Conservation (phyloP, 345 rosid genomes). For the Salix suchowensis region DNA sequence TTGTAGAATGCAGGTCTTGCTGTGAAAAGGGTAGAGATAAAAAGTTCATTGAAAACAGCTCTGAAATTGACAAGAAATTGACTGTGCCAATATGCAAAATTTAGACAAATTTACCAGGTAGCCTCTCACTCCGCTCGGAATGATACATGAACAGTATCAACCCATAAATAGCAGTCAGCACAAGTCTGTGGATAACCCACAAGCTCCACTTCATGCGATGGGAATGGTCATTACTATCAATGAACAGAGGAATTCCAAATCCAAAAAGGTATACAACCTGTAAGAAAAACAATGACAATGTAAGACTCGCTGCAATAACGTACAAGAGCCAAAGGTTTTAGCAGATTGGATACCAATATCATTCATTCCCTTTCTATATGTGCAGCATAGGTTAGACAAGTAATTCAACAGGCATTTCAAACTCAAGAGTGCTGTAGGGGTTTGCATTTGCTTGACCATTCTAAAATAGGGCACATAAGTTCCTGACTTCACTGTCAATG, state of each 20-base stretch:
- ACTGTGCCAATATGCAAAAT: neutral
- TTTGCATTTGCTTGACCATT: neutral
- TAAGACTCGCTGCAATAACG: neutral
- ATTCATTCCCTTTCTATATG: neutral
- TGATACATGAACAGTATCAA: constrained; percentile 65
- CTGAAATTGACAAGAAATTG: neutral
- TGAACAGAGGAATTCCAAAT: constrained; percentile 74
- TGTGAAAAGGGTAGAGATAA: constrained; percentile 22
- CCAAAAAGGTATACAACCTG: constrained; percentile 75
- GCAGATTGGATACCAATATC: neutral
- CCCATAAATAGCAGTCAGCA: constrained; percentile 72
- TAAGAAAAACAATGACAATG: neutral
- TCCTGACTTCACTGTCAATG: neutral
- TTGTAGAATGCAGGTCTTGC: constrained; percentile 91
- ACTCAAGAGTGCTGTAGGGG: neutral
- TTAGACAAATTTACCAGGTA: constrained; percentile 54
- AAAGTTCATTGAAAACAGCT: neutral
- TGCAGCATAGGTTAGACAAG: neutral
- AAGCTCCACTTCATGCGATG: constrained; percentile 69
- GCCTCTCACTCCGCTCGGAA: constrained; percentile 76
- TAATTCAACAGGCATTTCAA: neutral
- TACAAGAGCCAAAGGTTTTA: neutral
- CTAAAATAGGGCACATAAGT: neutral
- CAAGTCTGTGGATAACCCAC: constrained; percentile 77
- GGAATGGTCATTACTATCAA: constrained; percentile 43